Conservation (phyloP, 257 asterid species). For the Petrea volubilis region DNA sequence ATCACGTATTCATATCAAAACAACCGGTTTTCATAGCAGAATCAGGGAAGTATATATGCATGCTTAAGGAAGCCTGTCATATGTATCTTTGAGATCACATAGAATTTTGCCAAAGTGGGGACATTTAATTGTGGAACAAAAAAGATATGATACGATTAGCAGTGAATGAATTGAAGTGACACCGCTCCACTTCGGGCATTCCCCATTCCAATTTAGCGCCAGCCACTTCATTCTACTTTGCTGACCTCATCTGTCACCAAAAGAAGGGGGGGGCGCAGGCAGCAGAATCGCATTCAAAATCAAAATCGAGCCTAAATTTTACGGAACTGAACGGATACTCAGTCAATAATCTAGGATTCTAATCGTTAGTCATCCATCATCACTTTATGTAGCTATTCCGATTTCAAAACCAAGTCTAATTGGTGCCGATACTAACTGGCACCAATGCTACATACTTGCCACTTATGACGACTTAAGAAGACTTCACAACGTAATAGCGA, state of each 20-base stretch:
- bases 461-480: background rate
- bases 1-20: background rate
- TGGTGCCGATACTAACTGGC: background rate
- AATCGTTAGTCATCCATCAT: background rate
- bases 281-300: background rate
- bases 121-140: background rate
- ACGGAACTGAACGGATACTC: background rate
- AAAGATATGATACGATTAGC: background rate
- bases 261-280: background rate
- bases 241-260: background rate
- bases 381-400: background rate
- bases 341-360: background rate
- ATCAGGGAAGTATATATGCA: background rate
- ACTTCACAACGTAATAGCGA: background rate
- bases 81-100: background rate
- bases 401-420: background rate
- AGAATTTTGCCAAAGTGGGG: background rate
- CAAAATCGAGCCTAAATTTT: slow-evolving; percentile 7
- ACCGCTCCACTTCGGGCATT: background rate
- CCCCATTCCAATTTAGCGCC: background rate
- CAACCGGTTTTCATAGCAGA: background rate
- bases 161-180: background rate
- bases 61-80: slow-evolving; percentile 1
- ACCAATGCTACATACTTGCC: background rate
- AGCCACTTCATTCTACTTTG: background rate